Conservation (phyloP, 208 protist genomes). For the Leishmania aethiopica region DNA sequence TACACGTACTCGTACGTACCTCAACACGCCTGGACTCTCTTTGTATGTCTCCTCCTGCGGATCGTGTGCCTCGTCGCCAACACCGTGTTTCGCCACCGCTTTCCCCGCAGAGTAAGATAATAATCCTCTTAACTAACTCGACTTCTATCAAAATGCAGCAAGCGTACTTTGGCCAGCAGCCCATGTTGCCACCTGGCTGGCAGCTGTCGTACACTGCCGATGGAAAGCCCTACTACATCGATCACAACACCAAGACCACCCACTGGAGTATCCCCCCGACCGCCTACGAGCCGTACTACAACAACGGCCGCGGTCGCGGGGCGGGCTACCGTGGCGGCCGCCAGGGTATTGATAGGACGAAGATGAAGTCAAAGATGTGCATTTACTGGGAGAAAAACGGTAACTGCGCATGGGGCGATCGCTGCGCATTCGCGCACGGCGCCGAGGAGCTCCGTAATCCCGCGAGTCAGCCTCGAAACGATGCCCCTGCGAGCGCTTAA, state of each 20-base stretch:
- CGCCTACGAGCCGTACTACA: constrained; percentile 41
- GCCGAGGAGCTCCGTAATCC: constrained; percentile 53
- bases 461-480: constrained; percentile 20
- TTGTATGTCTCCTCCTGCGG: background rate
- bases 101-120: constrained; percentile 20
- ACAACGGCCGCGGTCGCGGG: constrained; percentile 34
- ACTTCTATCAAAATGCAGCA: constrained; percentile 50
- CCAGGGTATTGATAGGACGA: constrained; percentile 74
- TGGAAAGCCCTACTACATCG: constrained; percentile 80
- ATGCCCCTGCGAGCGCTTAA: constrained; percentile 14
- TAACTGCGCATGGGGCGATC: constrained; percentile 82
- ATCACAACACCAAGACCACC: constrained; percentile 88
- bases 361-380: constrained; percentile 89
- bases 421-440: constrained; percentile 86
- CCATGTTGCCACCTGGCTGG: constrained; percentile 76
- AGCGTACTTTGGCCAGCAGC: constrained; percentile 55
- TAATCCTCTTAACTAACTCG: constrained; percentile 22
- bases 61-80: background rate
- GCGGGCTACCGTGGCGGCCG: constrained; percentile 38
- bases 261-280: constrained; percentile 73
- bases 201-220: constrained; percentile 76
- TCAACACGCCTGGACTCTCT: background rate
- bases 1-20: constrained; percentile 13
- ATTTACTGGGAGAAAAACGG: constrained; percentile 87
- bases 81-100: background rate